These are phyloP conservation scores for Sphaerobolus stellatus DNA, from an alignment of 1,284 basidiomycete species.

Conservation along the genomic window DNA sequence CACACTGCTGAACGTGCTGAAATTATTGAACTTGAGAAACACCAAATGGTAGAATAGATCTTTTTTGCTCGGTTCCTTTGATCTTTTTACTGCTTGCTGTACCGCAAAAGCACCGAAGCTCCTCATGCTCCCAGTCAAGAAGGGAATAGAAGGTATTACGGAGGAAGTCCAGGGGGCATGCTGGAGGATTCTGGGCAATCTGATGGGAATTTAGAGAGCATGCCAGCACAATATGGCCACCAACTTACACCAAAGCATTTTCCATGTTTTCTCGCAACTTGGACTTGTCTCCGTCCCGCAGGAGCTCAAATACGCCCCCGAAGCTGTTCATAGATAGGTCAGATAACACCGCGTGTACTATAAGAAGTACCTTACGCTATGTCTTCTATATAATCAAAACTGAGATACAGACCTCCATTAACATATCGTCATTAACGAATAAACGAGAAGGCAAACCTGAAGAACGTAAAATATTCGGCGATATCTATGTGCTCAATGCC, in stretches of 20 bases:
- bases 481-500: constrained; percentile 26
- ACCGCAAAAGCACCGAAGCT: constrained; percentile 24
- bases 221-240: not conserved
- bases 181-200: constrained; percentile 16
- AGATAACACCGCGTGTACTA: too few species aligned
- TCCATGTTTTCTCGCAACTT: constrained; percentile 18
- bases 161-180: constrained; percentile 34
- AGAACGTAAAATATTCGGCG: constrained; percentile 35
- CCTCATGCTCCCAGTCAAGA: constrained; percentile 21
- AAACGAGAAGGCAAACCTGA: constrained; percentile 26
- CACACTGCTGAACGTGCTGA: constrained; percentile 23
- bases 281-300: constrained; percentile 24
- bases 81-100: constrained; percentile 24
- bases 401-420: too few species aligned
- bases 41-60: constrained; percentile 43
- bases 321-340: constrained; percentile 23
- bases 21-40: constrained; percentile 1
- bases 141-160: constrained; percentile 24
- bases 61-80: constrained; percentile 28
- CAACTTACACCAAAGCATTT: constrained; percentile 7
- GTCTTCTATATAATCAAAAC: constrained; percentile 41
- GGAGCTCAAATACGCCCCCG: constrained; percentile 30
- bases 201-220: not conserved
- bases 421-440: too few species aligned
- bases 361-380: constrained; percentile 27